Conservation (phyloP, 257 asterid species). For the Apocynum venetum region DNA sequence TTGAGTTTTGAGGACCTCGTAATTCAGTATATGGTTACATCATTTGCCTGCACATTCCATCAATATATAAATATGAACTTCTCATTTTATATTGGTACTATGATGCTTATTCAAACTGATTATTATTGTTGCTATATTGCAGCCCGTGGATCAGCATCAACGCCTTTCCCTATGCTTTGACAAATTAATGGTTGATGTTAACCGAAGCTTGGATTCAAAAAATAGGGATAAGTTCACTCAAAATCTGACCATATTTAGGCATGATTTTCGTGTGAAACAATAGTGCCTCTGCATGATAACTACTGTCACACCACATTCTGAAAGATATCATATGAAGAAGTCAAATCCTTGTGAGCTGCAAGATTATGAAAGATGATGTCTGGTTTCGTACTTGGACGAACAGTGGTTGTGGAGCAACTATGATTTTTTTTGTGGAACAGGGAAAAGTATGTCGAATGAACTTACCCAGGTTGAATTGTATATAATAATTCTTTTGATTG, state of each 20-base stretch:
- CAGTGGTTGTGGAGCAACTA: not conserved
- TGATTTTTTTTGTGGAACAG: conserved; percentile 5
- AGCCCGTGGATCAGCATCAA: conserved; percentile 87
- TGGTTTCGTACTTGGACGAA: not conserved
- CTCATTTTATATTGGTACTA: not conserved
- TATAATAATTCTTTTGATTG: conserved; percentile 9
- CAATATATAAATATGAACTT: not conserved
- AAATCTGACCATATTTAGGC: conserved; percentile 71
- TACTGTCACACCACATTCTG: not conserved
- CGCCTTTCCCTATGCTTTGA: conserved; percentile 80
- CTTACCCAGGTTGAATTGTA: conserved; percentile 7
- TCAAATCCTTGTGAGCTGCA: not conserved
- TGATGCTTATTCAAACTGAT: not conserved
- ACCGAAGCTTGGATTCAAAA: conserved; percentile 82
- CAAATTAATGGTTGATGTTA: conserved; percentile 76
- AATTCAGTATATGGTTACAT: not conserved
- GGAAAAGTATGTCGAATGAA: not conserved
- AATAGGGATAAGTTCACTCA: conserved; percentile 95
- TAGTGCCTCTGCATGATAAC: not conserved
- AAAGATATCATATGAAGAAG: not conserved
- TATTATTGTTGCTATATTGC: conserved; percentile 25
- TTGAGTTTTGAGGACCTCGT: not conserved
- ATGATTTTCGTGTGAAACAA: conserved; percentile 82
- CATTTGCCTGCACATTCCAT: not conserved
- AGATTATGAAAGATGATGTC: not conserved